A percentile compares a stretch with the other conserved stretches of the same genome.
These are phyloP conservation scores for Echeveria elegans DNA, from an alignment of 164 flowering plant species.

Conservation along the genomic window DNA sequence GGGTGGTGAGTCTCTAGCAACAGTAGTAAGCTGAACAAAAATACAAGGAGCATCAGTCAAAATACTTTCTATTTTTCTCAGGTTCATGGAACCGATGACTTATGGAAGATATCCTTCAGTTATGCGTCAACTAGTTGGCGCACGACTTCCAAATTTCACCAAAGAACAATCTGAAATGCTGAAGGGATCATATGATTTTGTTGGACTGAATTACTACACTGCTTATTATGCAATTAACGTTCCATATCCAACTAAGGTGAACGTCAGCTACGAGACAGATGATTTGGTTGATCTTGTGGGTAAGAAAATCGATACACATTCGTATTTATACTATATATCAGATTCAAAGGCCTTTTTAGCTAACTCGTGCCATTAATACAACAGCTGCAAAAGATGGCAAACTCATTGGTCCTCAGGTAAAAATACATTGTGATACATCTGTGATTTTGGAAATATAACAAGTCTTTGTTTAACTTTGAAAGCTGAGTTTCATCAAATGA, in stretches of 20 bases:
- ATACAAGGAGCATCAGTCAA: not conserved
- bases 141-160: constrained; percentile 43
- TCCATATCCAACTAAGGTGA: constrained; percentile 9
- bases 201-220: constrained; percentile 47
- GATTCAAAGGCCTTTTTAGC: not conserved
- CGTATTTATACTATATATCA: not conserved
- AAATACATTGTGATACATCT: not conserved
- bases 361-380: not conserved
- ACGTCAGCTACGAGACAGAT: constrained; percentile 10
- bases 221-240: constrained; percentile 19
- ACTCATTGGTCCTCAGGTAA: constrained; percentile 9
- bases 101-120: constrained; percentile 43
- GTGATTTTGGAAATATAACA: not conserved
- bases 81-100: constrained; percentile 25
- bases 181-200: constrained; percentile 47
- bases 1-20: constrained; percentile 45
- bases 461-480: not conserved
- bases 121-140: constrained; percentile 37
- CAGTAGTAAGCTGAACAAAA: not conserved
- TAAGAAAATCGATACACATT: not conserved
- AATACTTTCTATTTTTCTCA: constrained; percentile 4
- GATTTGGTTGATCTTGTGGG: constrained; percentile 1
- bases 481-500: not conserved
- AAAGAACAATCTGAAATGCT: constrained; percentile 27
- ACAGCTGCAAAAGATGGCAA: not conserved